phyloP scores from a whole-genome alignment of 2,329 filamentous ascomycete species.

The Aspergillus phoenicis region DNA sequence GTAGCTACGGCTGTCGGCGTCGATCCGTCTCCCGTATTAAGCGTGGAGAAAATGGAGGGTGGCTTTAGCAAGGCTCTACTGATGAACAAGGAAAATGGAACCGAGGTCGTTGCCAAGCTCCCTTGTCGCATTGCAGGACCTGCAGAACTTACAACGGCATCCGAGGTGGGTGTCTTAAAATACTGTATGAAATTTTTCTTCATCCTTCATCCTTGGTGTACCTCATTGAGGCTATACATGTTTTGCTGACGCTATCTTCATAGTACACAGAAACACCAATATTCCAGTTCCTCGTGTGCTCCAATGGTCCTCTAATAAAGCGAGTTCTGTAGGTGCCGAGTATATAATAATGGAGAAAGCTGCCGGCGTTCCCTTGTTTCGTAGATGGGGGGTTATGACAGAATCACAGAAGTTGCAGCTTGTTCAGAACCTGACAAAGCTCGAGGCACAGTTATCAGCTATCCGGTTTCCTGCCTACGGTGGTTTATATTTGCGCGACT shows the following conservation, averaged over 20 bases:
- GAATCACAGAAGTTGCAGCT: constrained; percentile 24
- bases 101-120: constrained; percentile 36
- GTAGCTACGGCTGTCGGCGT: constrained; percentile 18
- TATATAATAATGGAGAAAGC: constrained; percentile 48
- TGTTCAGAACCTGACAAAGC: constrained; percentile 25
- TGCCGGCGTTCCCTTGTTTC: constrained; percentile 34
- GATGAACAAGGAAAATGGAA: constrained; percentile 31
- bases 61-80: constrained; percentile 37
- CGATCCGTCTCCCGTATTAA: constrained; percentile 17
- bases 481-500: constrained; percentile 25
- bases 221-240: too few relatives aligned
- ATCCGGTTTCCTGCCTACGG: constrained; percentile 29
- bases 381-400: constrained; percentile 29
- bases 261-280: constrained; percentile 22
- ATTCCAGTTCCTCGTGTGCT: constrained; percentile 31
- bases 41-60: constrained; percentile 33
- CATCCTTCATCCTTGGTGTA: too few relatives aligned
- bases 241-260: too few relatives aligned
- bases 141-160: constrained; percentile 30
- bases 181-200: constrained; percentile 19
- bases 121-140: constrained; percentile 35
- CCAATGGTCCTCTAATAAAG: constrained; percentile 24
- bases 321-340: constrained; percentile 39
- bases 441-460: constrained; percentile 26
- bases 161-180: constrained; percentile 35